Evolutionary conservation across 2,329 filamentous ascomycete genomes (phyloP), one percentile per base, ranked within the genome.

Genomic region (Lachnellula subtilissima): DNA sequence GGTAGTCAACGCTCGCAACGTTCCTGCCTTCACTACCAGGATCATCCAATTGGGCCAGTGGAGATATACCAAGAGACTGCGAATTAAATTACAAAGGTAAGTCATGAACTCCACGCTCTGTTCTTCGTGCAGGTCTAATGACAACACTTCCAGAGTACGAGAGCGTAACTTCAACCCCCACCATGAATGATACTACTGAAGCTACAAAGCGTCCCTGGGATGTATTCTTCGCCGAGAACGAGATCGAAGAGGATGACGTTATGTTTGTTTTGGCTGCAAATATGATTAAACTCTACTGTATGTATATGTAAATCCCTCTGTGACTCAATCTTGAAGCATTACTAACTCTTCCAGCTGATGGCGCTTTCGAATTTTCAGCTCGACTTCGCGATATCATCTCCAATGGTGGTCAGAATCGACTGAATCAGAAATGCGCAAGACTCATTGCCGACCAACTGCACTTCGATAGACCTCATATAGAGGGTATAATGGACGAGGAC

Each of bases 271-370:
- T 54, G 35, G 52, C 52, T 17, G 32, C 32, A 37, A 23, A 32
- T 19, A 54, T 54, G 52, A 14, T 54, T 15, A 36, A 17, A 32
- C 17, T 28, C 15, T 54, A 54, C 46, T 12, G 52, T 54, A 46
- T 32, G 47, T 36, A 11, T 25, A 23, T 12, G 17, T 15, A n/a
- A n/a, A 19, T 12, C 14, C n/a, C 17, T 25, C 32, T 25, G 22
- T 14, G 12, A 15, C 36, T 11, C 25, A 17, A 51, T 9, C 17
- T 28, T 40, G 37, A n/a, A 19, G 9, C 9, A 50, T 37, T 14
- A 50, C 52, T 43, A 1, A 54, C 37, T 3, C n/a, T 25, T 36
- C 3, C 15, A 54, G 52, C 43, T 8, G 8, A 6, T 23, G 47
- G 52, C 9, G 47, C 22, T 6, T 54, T 50, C 25, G 12, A 54